phyloP scores from a whole-genome alignment of 345 rosid species.

The Citrus sinensis region DVS_A1.0 CM039169.1:18153001-18153500 shows the following conservation, averaged over 20 bases:
- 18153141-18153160: too few relatives aligned
- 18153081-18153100: too few relatives aligned
- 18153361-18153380: not conserved
- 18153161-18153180: too few relatives aligned
- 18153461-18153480: conserved; percentile 64
- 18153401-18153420: not conserved
- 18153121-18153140: too few relatives aligned
- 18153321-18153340: not conserved
- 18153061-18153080: too few relatives aligned
- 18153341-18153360: not conserved
- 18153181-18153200: too few relatives aligned
- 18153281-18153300: not conserved
- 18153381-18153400: not conserved
- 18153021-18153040: too few relatives aligned
- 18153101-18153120: too few relatives aligned
- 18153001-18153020: too few relatives aligned
- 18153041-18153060: too few relatives aligned
- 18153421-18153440: not conserved
- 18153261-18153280: not conserved
- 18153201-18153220: too few relatives aligned
- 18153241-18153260: not conserved
- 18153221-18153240: not conserved
- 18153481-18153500: conserved; percentile 67
- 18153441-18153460: conserved; percentile 29
- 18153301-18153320: not conserved